These are phyloP conservation scores for Nymphaea thermarum DNA, from an alignment of 164 flowering plant genomes.

Conservation along the genomic window DNA sequence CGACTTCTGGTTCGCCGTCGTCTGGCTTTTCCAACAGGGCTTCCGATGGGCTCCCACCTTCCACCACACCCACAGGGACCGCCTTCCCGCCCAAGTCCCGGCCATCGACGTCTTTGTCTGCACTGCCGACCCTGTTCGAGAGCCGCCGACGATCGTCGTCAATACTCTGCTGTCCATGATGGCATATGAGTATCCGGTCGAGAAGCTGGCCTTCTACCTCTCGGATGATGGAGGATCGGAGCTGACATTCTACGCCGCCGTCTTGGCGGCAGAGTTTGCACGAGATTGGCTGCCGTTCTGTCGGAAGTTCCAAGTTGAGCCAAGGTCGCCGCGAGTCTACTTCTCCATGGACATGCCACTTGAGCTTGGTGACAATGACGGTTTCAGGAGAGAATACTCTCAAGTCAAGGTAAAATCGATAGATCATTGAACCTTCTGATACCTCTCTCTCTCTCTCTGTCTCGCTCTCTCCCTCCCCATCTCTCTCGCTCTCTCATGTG, in stretches of 20 bases:
- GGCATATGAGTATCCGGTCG: conserved; percentile 17
- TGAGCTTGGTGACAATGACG: neutral
- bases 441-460: no score
- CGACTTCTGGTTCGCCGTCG: conserved; percentile 16
- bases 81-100: conserved; percentile 9
- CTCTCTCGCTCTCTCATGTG: no score
- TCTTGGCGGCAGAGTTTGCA: conserved; percentile 13
- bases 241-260: conserved; percentile 17
- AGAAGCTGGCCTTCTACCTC: conserved; percentile 15
- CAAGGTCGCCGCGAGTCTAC: conserved; percentile 10
- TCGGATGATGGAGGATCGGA: conserved; percentile 24
- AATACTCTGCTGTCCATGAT: conserved; percentile 18
- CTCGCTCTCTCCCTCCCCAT: no score
- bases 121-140: conserved; percentile 20
- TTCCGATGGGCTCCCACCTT: conserved; percentile 24
- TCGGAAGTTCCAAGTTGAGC: conserved; percentile 15
- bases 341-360: conserved; percentile 6
- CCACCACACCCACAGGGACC: conserved; percentile 12
- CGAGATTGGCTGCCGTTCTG: conserved; percentile 20
- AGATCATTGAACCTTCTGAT: no score
- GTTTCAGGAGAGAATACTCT: conserved; percentile 10
- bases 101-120: conserved; percentile 17
- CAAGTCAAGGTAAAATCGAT: conserved; percentile 8
- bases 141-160: conserved; percentile 18
- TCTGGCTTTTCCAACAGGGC: conserved; percentile 20